These are phyloP conservation scores for Dothidotthia symphoricarpi DNA, from an alignment of 2,329 filamentous ascomycete genomes.

Conservation along the genomic window DNA sequence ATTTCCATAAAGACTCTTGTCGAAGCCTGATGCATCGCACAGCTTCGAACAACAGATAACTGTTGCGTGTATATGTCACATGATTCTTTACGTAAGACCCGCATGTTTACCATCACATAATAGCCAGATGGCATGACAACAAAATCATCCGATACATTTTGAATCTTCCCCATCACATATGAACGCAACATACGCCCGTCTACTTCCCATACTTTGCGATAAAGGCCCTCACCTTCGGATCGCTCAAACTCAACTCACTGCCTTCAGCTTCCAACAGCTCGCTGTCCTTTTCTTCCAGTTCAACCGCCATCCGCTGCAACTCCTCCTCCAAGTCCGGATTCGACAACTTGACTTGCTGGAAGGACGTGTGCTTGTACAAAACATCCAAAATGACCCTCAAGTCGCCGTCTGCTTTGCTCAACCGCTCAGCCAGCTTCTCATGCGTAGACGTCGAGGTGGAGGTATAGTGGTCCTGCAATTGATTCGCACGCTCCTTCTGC, in stretches of 20 bases:
- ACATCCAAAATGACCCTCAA: constrained; percentile 38
- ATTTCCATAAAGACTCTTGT: too few relatives aligned
- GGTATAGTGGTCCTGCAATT: constrained; percentile 36
- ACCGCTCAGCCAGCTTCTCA: constrained; percentile 35
- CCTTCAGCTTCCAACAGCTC: constrained; percentile 40
- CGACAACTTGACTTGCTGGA: constrained; percentile 26
- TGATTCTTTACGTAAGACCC: too few relatives aligned
- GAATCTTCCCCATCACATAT: too few relatives aligned
- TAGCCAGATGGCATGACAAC: too few relatives aligned
- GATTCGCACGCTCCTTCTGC: constrained; percentile 34
- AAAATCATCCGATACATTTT: too few relatives aligned
- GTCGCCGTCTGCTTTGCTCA: constrained; percentile 40
- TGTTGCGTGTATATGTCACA: too few relatives aligned
- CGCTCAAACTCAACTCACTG: constrained; percentile 30
- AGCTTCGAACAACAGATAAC: too few relatives aligned
- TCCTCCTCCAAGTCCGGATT: constrained; percentile 28
- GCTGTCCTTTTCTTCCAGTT: constrained; percentile 40
- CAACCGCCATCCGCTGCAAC: constrained; percentile 38
- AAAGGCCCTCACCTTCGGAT: constrained; percentile 33
- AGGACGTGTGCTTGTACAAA: constrained; percentile 41
- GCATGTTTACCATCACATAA: too few relatives aligned
- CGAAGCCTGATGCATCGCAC: too few relatives aligned
- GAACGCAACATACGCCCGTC: too few relatives aligned
- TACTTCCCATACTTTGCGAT: constrained; percentile 34
- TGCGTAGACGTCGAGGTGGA: constrained; percentile 35